phyloP scores from a whole-genome alignment of 2,329 filamentous ascomycete genomes.

The Tolypocladium paradoxum region DNA sequence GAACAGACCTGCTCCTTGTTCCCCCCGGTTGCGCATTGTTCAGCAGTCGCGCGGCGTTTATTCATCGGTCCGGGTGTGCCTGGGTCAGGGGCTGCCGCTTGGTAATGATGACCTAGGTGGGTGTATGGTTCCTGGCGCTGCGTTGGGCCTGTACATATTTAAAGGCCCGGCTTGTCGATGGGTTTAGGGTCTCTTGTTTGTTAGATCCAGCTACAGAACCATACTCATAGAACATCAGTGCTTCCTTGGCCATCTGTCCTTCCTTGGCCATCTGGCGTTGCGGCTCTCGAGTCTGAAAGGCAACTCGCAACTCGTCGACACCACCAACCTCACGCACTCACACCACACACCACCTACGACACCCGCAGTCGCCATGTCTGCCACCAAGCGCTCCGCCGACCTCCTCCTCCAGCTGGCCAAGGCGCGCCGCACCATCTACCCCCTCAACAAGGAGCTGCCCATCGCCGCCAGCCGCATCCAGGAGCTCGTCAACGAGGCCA shows the following conservation, averaged over 20 bases:
- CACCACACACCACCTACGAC: too few species aligned
- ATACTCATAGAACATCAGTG: background rate
- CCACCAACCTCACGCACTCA: too few species aligned
- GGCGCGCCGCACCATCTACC: slow-evolving; percentile 59
- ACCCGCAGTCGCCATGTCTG: slow-evolving; percentile 26
- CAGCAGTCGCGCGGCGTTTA: too few species aligned
- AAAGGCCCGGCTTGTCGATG: background rate
- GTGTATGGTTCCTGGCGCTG: background rate
- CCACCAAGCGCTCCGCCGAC: slow-evolving; percentile 30
- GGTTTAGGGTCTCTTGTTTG: background rate
- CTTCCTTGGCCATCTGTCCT: background rate
- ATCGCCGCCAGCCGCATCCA: slow-evolving; percentile 42
- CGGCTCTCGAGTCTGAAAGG: background rate
- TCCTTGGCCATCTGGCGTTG: background rate
- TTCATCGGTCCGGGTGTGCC: too few species aligned
- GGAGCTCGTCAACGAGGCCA: slow-evolving; percentile 52
- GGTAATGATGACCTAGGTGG: too few species aligned
- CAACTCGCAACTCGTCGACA: background rate
- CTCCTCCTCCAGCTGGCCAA: slow-evolving; percentile 54
- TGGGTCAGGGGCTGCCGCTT: background rate
- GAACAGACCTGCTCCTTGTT: too few species aligned
- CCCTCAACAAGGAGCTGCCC: slow-evolving; percentile 52
- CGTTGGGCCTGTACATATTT: background rate
- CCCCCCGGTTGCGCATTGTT: too few species aligned
- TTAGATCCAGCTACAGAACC: background rate